Conservation (phyloP, 106 monocot species). For the Phalaenopsis equestris region DNA sequence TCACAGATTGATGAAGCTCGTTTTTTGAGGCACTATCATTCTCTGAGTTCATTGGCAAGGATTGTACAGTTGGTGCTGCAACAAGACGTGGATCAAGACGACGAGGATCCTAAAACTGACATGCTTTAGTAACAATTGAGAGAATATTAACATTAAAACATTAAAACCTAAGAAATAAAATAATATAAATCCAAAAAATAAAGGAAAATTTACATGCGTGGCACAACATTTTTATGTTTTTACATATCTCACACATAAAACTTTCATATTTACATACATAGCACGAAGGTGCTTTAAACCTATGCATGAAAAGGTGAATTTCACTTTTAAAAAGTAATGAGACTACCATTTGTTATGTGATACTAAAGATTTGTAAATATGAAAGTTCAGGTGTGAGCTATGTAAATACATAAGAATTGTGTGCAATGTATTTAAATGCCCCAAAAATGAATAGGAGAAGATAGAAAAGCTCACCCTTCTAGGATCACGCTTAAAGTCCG, state of each 20-base stretch:
- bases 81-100: slow-evolving; percentile 84
- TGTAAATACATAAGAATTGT: too few species aligned
- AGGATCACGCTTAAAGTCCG: slow-evolving; percentile 75
- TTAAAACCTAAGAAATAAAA: neutral
- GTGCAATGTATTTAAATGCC: too few species aligned
- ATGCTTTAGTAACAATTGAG: slow-evolving; percentile 17
- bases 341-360: too few species aligned
- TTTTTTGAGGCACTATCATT: slow-evolving; percentile 19
- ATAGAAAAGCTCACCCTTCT: slow-evolving; percentile 58
- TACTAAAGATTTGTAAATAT: too few species aligned
- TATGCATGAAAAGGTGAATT: too few species aligned
- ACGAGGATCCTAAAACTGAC: slow-evolving; percentile 75
- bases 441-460: neutral
- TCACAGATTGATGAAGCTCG: slow-evolving; percentile 14
- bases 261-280: too few species aligned
- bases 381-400: too few species aligned
- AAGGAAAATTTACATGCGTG: neutral
- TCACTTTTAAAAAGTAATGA: too few species aligned
- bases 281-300: too few species aligned
- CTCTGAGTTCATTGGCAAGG: slow-evolving; percentile 27
- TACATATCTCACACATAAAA: too few species aligned
- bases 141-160: neutral
- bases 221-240: too few species aligned
- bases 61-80: slow-evolving; percentile 13
- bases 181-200: neutral